Conservation (phyloP, 208 protist species). For the Leptomonas pyrrhocoris region DNA sequence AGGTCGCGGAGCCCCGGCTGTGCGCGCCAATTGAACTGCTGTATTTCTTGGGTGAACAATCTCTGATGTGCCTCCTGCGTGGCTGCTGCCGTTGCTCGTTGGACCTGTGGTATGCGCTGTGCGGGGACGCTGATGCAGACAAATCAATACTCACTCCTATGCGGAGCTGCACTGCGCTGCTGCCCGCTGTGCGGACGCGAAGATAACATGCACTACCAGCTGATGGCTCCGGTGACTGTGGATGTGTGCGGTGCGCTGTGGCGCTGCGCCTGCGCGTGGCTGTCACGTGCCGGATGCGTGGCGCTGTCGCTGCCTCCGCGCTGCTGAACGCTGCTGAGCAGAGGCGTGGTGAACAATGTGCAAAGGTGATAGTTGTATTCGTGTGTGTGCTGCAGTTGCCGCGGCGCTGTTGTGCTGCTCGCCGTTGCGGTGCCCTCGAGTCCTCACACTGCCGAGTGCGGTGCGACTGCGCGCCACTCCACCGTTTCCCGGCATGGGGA, state of each 20-base stretch:
- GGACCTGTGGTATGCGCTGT: neutral
- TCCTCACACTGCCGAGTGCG: too few species aligned
- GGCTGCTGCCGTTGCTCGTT: conserved; percentile 1
- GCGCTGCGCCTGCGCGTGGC: neutral
- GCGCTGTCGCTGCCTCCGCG: neutral
- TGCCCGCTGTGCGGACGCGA: conserved; percentile 39
- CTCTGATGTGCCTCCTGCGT: conserved; percentile 18
- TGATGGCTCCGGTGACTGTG: conserved; percentile 11
- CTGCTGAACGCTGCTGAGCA: too few species aligned
- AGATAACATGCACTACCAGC: conserved; percentile 66
- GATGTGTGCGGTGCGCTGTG: neutral
- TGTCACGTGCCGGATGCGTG: neutral
- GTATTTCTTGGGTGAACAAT: conserved; percentile 43
- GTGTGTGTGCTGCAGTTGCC: neutral
- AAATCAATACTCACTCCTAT: conserved; percentile 58
- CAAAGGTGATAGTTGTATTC: too few species aligned
- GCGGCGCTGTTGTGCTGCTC: too few species aligned
- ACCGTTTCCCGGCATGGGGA: too few species aligned
- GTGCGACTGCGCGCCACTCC: too few species aligned
- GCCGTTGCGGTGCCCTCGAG: too few species aligned
- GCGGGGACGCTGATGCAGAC: conserved; percentile 35
- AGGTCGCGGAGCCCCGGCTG: conserved; percentile 14
- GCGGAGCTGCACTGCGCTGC: conserved; percentile 19
- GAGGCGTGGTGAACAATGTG: too few species aligned
- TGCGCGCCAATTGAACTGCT: conserved; percentile 14